Conservation (phyloP, 1,284 basidiomycete species). For the Microbotryum violaceum region DNA sequence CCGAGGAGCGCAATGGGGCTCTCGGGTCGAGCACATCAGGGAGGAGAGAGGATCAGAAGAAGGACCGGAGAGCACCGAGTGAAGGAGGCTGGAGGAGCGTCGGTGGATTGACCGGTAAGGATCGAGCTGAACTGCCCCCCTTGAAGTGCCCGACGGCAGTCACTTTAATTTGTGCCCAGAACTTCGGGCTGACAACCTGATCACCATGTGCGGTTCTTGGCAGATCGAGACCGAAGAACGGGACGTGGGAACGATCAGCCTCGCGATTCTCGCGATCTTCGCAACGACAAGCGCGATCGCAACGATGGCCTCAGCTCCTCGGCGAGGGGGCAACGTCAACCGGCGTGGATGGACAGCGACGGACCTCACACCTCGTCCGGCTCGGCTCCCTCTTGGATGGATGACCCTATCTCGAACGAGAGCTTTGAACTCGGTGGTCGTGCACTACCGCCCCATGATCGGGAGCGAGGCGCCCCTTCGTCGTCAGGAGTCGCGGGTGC, state of each 20-base stretch:
- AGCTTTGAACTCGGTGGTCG: not conserved
- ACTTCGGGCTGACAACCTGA: too few species aligned
- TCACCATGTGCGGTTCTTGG: not conserved
- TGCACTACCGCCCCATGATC: not conserved
- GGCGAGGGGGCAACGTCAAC: conserved; percentile 3
- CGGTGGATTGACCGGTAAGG: not conserved
- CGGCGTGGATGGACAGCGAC: conserved; percentile 29
- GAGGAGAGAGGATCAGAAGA: not conserved
- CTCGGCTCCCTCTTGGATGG: conserved; percentile 24
- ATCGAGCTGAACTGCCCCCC: not conserved
- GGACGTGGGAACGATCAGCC: not conserved
- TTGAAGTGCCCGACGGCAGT: not conserved
- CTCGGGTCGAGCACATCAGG: not conserved
- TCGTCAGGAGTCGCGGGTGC: not conserved
- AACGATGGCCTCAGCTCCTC: too few species aligned
- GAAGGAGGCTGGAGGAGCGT: conserved; percentile 31
- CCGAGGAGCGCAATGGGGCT: not conserved
- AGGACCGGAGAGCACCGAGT: conserved; percentile 18
- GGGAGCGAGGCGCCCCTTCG: not conserved
- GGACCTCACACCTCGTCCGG: not conserved
- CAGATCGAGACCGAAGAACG: not conserved
- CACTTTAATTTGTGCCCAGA: too few species aligned
- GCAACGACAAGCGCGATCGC: conserved; percentile 1
- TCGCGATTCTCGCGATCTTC: not conserved
- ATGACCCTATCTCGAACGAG: conserved; percentile 9